Percentiles rank a stretch among this genome's conserved stretches.
Evolutionary conservation across 164 flowering plant species (phyloP).

Genomic region (Litsea cubeba): DNA sequence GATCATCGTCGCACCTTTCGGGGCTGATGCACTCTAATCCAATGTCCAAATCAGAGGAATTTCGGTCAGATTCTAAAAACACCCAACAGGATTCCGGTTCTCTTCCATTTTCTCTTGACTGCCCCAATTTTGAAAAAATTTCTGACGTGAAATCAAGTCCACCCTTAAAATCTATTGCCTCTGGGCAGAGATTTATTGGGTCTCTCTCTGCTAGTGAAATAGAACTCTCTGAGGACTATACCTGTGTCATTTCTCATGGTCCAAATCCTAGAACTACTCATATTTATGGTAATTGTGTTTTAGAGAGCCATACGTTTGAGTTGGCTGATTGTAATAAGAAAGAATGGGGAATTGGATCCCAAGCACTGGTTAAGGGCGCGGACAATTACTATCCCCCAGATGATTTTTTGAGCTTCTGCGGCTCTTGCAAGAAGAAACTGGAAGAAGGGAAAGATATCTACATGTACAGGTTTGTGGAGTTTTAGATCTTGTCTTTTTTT

Average conservation of each 20-base stretch:
- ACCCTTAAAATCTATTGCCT: conserved; percentile 20
- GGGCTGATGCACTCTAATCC: conserved; percentile 20
- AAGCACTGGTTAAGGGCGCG: conserved; percentile 6
- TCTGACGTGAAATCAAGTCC: conserved; percentile 21
- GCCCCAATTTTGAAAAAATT: conserved; percentile 21
- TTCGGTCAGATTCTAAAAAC: conserved; percentile 15
- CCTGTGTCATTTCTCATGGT: conserved; percentile 69
- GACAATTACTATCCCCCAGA: conserved; percentile 21
- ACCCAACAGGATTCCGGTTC: conserved; percentile 17
- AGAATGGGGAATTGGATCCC: conserved; percentile 15
- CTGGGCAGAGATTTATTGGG: conserved; percentile 23
- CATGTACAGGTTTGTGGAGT: conserved; percentile 50
- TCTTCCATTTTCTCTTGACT: conserved; percentile 15
- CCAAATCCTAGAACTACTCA: conserved; percentile 81
- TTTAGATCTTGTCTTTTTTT: neutral
- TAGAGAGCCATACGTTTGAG: conserved; percentile 49
- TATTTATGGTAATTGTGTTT: conserved; percentile 74
- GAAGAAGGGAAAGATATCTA: conserved; percentile 53
- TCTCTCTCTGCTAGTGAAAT: conserved; percentile 52
- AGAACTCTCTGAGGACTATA: conserved; percentile 83
- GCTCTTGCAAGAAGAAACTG: conserved; percentile 54
- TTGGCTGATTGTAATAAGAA: conserved; percentile 21
- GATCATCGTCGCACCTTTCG: conserved; percentile 20
- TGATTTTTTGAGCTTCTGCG: conserved; percentile 61
- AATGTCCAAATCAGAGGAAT: conserved; percentile 22